Evolutionary conservation across 2,329 filamentous ascomycete species (phyloP).

Genomic region (Pezicula carpinea): DNA sequence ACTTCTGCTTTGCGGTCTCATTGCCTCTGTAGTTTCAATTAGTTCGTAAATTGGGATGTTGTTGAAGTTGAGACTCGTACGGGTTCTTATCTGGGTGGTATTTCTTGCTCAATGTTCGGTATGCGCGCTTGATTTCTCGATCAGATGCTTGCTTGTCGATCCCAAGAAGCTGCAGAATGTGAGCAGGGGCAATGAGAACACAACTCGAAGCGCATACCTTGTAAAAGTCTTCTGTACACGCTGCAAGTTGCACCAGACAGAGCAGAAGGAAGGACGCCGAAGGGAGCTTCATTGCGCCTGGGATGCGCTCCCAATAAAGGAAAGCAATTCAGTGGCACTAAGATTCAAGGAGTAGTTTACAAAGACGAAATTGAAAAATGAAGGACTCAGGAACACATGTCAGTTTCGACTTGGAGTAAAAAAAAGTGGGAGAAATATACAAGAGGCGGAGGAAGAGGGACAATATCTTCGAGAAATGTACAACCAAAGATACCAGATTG

Average conservation of each 20-base stretch:
- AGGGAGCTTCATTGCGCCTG: constrained; percentile 44
- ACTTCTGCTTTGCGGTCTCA: constrained; percentile 77
- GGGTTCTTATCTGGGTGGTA: constrained; percentile 98
- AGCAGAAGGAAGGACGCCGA: constrained; percentile 48
- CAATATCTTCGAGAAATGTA: not conserved
- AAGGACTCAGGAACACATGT: not conserved
- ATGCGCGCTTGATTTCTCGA: constrained; percentile 88
- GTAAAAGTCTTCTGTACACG: constrained; percentile 71
- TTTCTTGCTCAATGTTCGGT: constrained; percentile 88
- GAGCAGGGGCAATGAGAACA: not conserved
- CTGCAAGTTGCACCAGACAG: constrained; percentile 47
- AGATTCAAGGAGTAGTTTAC: constrained; percentile 5
- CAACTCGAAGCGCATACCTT: constrained; percentile 62
- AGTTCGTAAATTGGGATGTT: not conserved
- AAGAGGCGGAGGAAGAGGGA: not conserved
- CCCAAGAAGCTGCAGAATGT: constrained; percentile 61
- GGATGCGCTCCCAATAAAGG: constrained; percentile 14
- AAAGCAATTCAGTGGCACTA: constrained; percentile 5
- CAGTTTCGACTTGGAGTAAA: not conserved
- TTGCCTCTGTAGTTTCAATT: constrained; percentile 55
- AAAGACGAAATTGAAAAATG: not conserved
- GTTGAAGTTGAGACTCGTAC: constrained; percentile 45
- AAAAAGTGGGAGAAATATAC: not conserved
- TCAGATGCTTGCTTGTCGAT: constrained; percentile 76
- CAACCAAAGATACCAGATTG: not conserved